Evolutionary conservation across 2,329 filamentous ascomycete species (phyloP).

Genomic region (Aplosporella prunicola): DNA sequence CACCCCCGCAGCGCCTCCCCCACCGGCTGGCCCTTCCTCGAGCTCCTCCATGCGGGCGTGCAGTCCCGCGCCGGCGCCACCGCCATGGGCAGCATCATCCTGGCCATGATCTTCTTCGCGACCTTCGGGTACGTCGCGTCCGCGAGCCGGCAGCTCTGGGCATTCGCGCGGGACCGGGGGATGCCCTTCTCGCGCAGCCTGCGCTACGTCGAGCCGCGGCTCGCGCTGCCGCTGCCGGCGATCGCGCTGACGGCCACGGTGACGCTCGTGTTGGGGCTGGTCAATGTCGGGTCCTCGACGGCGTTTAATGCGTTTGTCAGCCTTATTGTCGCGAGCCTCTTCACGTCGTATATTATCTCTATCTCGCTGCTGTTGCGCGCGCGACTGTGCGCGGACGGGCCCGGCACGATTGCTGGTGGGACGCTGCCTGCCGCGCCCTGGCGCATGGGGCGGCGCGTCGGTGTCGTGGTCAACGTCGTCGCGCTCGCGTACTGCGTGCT

Average conservation of each 20-base stretch:
- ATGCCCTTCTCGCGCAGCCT: constrained; percentile 29
- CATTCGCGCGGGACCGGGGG: constrained; percentile 35
- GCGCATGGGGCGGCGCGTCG: constrained; percentile 14
- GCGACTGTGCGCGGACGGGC: too few relatives aligned
- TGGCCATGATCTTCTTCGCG: constrained; percentile 32
- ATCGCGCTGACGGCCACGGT: constrained; percentile 38
- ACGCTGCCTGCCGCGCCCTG: constrained; percentile 14
- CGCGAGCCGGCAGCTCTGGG: constrained; percentile 33
- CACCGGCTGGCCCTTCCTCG: constrained; percentile 34
- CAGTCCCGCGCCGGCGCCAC: constrained; percentile 31
- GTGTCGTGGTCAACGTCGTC: constrained; percentile 15
- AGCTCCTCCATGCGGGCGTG: constrained; percentile 35
- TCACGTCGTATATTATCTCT: not conserved
- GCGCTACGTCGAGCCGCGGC: constrained; percentile 24
- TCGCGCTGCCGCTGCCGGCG: constrained; percentile 36
- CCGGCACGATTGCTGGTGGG: too few relatives aligned
- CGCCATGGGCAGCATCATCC: constrained; percentile 37
- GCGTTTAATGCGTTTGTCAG: constrained; percentile 1
- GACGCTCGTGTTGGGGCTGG: constrained; percentile 38
- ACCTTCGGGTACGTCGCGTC: constrained; percentile 31
- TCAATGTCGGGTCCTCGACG: constrained; percentile 41
- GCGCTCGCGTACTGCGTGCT: too few relatives aligned
- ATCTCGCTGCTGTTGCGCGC: not conserved
- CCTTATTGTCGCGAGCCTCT: too few relatives aligned
- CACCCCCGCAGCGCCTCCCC: too few relatives aligned